Conservation (phyloP, 495 filamentous ascomycete genomes). For the Annulohypoxylon nitens region DNA sequence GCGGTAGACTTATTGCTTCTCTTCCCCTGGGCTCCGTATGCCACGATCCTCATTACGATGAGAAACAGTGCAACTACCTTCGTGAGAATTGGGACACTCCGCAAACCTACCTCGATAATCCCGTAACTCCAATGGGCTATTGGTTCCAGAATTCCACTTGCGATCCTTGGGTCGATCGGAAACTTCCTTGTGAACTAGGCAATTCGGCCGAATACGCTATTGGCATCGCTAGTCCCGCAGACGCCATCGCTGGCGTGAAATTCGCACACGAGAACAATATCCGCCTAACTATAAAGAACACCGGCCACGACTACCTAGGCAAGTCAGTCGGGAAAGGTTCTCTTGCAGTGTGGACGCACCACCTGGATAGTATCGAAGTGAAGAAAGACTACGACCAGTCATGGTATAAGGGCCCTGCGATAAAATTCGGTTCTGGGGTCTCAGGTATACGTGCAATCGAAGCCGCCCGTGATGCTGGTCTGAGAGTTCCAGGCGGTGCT, state of each 20-base stretch:
- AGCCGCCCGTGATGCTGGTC: background rate
- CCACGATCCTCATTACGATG: slow-evolving; percentile 48
- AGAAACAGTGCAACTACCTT: slow-evolving; percentile 23
- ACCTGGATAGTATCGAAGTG: background rate
- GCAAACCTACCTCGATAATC: background rate
- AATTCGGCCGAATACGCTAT: slow-evolving; percentile 70
- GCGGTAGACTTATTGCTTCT: slow-evolving; percentile 59
- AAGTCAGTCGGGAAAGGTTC: slow-evolving; percentile 61
- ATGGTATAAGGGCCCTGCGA: background rate
- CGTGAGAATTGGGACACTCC: slow-evolving; percentile 5
- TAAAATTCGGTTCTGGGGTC: background rate
- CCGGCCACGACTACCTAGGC: slow-evolving; percentile 59
- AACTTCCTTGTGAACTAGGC: slow-evolving; percentile 64
- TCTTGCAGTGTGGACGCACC: slow-evolving; percentile 42
- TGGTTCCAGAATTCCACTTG: slow-evolving; percentile 53
- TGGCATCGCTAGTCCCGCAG: slow-evolving; percentile 53
- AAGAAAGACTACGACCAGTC: background rate
- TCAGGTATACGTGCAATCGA: background rate
- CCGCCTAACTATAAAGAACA: slow-evolving; percentile 61
- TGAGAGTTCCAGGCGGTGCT: background rate
- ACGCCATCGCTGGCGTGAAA: slow-evolving; percentile 58
- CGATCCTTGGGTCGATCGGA: slow-evolving; percentile 60
- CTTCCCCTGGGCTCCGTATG: slow-evolving; percentile 62
- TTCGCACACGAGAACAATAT: slow-evolving; percentile 62
- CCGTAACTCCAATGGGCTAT: slow-evolving; percentile 6